Base-by-base conservation (phyloP, 176 grass and related monocot genomes). In the Stipa capillata region DNA sequence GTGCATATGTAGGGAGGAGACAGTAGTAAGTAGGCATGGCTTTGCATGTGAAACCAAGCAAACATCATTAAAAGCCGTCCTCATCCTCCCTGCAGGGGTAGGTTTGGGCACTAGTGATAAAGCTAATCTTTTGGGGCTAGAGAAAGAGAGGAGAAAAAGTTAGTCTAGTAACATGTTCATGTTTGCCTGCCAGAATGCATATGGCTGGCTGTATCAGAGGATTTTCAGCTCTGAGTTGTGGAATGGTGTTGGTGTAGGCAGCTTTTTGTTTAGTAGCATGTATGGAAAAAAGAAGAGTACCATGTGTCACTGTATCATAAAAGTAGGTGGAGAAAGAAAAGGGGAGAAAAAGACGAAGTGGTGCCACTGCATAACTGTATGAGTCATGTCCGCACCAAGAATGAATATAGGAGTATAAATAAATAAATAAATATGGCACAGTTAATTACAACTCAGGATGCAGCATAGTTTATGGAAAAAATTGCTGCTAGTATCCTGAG, bases 21-120 rank as follows among this genome's bases (percentile, higher is more conserved):
- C 14, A 25, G 28, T 42, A 70, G 66, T 47, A 42, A 70, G 66
- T 47, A 42, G 41, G 42, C 67, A 32, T 40, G 63, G 63, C 66
- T 69, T n/a, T 70, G 42, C 67, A 70, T 31, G 67, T 70, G 67
- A 70, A 70, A 47, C 67, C 41, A 69, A 47, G 41, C 17, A n/a
- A 24, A 48, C 42, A 48, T 70, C 42, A 70, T 70, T 48, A 48
- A 70, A 48, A 48, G 66, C 41, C 61, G 7, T 21, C 61, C 33
- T 18, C n/a, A 65, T 42, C 40, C 39, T 45, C 1, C 36, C 35
- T 13, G n/a, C 58, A 62, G 9, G 58, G 34, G 32, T 62, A 62
- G 6, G 58, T 34, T n/a, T 34, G 67, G 42, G 42, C 21, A 44
- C 39, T 21, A 0, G 65, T 68, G 65, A 43, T 40, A 68, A 67